Percentiles rank a stretch among this genome's conserved stretches.
Evolutionary conservation across 148 eudicot genomes (phyloP).

Genomic region (Vaccinium darrowii): DNA sequence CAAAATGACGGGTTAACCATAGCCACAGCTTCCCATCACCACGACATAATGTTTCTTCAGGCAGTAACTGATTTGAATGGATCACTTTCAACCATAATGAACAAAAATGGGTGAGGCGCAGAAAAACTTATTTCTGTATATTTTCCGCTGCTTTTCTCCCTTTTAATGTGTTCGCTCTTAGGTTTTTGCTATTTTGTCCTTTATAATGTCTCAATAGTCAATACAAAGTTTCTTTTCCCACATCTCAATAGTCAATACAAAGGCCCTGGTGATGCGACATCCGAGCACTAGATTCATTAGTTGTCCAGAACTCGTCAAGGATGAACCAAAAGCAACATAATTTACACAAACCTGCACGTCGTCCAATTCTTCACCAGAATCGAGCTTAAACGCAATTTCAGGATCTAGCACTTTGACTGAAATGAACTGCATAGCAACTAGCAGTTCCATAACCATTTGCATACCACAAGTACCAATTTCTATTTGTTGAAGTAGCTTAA

Average conservation of each 20-base stretch:
- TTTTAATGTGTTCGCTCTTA: background rate
- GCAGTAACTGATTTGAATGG: background rate
- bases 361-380: conserved; percentile 47
- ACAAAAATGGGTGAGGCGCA: background rate
- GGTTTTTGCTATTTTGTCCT: background rate
- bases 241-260: background rate
- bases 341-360: conserved; percentile 50
- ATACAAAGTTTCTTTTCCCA: background rate
- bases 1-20: background rate
- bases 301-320: background rate
- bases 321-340: background rate
- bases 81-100: background rate
- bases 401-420: conserved; percentile 76
- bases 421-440: conserved; percentile 59
- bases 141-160: background rate
- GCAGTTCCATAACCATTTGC: conserved; percentile 42
- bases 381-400: conserved; percentile 72
- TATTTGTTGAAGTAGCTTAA: conserved; percentile 52
- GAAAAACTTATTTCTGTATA: background rate
- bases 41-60: background rate
- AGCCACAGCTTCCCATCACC: background rate
- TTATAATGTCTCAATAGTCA: background rate
- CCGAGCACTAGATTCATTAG: background rate
- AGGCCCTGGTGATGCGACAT: conserved; percentile 6
- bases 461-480: conserved; percentile 32